Conservation (phyloP, 495 filamentous ascomycete genomes). For the Friedmanniomyces simplex region DNA sequence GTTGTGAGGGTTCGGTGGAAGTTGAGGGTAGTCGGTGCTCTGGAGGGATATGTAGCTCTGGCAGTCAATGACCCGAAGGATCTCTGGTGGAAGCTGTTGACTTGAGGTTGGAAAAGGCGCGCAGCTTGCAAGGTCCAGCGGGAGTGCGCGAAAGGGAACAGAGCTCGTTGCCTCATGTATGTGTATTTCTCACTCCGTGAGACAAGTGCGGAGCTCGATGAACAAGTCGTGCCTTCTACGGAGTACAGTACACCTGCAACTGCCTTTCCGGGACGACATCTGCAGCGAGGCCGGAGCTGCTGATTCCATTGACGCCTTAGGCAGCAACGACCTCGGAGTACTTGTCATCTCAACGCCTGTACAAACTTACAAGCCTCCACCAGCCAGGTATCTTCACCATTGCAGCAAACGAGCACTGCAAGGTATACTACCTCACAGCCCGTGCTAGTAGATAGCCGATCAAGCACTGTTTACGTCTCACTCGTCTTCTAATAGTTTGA, state of each 20-base stretch:
- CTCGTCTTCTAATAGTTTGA: slow-evolving; percentile 13
- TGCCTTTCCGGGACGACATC: too few relatives aligned
- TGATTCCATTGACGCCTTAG: too few relatives aligned
- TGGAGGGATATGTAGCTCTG: background rate
- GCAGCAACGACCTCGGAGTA: too few relatives aligned
- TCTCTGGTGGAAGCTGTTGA: background rate
- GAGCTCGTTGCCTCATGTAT: background rate
- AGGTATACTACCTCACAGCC: too few relatives aligned
- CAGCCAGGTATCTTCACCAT: too few relatives aligned
- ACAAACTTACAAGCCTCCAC: too few relatives aligned
- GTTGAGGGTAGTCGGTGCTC: background rate
- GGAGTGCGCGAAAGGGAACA: background rate
- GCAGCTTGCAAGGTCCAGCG: background rate
- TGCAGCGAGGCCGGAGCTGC: too few relatives aligned
- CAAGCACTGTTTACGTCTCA: too few relatives aligned
- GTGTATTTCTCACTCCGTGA: background rate
- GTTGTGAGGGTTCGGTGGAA: background rate
- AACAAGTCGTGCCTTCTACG: background rate
- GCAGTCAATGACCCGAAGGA: background rate
- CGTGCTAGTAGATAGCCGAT: too few relatives aligned
- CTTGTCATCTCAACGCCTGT: too few relatives aligned
- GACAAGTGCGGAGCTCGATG: background rate
- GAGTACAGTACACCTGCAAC: too few relatives aligned
- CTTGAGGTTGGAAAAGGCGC: background rate
- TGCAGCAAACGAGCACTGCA: too few relatives aligned